Evolutionary conservation across 345 rosid species (phyloP).

Genomic region (Hirschfeldia incana): DNA sequence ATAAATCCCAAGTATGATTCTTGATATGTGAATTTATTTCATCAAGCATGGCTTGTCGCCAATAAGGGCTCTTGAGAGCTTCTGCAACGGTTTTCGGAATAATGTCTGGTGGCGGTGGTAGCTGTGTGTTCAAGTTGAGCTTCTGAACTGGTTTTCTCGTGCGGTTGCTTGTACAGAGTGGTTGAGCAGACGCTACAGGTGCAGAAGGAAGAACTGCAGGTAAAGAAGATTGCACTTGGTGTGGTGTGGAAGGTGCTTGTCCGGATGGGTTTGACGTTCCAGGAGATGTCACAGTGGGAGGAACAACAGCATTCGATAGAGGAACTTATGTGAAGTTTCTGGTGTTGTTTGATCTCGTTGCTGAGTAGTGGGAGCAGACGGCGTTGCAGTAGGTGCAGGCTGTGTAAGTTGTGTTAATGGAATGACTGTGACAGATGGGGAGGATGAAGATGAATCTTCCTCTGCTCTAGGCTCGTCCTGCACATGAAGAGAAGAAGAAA

Average conservation of each 20-base stretch:
- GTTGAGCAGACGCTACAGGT: too few species aligned
- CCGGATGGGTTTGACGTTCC: too few species aligned
- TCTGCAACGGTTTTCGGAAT: not conserved
- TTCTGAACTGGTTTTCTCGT: not conserved
- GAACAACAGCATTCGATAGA: too few species aligned
- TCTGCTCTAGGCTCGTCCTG: not conserved
- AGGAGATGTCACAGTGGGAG: too few species aligned
- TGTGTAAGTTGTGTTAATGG: not conserved
- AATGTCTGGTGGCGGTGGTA: not conserved
- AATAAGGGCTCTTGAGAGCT: not conserved
- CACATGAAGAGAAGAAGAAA: not conserved
- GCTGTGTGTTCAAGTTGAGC: not conserved
- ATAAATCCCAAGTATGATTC: not conserved
- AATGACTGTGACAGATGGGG: not conserved
- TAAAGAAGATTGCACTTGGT: too few species aligned
- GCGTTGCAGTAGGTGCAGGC: not conserved
- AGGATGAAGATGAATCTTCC: not conserved
- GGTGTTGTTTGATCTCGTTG: not conserved
- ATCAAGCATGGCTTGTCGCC: not conserved
- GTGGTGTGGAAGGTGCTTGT: too few species aligned
- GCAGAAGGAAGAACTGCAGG: too few species aligned
- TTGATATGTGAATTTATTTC: not conserved
- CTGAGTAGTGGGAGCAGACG: not conserved
- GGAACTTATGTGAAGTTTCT: too few species aligned
- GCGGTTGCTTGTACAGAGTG: not conserved